Evolutionary conservation across 2,329 filamentous ascomycete genomes (phyloP).

Genomic region (Aaosphaeria arxii): DNA sequence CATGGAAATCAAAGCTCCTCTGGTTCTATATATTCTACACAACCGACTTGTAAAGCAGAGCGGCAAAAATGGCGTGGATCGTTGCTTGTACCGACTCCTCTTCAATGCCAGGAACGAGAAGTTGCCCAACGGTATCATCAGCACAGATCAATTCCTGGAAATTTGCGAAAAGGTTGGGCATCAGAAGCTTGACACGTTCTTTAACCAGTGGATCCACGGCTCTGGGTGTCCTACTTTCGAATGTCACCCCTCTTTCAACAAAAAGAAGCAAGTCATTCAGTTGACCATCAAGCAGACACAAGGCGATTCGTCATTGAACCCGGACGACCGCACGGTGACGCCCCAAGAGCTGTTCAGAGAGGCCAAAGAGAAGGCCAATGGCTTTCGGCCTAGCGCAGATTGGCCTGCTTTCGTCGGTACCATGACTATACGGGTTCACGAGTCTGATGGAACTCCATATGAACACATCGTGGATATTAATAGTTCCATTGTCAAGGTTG

Average conservation of each 20-base stretch:
- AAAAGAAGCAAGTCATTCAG: conserved; percentile 93
- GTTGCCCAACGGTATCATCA: conserved; percentile 66
- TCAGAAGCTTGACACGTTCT: conserved; percentile 84
- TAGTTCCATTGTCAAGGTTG: conserved; percentile 78
- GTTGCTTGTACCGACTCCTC: conserved; percentile 82
- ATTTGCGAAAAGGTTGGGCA: conserved; percentile 87
- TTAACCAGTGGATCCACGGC: conserved; percentile 87
- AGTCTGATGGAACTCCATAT: conserved; percentile 96
- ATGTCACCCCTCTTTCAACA: conserved; percentile 89
- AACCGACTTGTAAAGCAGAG: conserved; percentile 85
- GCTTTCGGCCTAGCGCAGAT: conserved; percentile 65
- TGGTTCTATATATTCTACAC: conserved; percentile 92
- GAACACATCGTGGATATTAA: conserved; percentile 97
- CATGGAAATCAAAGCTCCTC: conserved; percentile 81
- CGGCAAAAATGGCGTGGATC: conserved; percentile 76
- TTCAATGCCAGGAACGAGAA: conserved; percentile 82
- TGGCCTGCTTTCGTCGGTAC: conserved; percentile 88
- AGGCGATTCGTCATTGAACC: conserved; percentile 21
- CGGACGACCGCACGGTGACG: conserved; percentile 48
- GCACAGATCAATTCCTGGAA: conserved; percentile 73
- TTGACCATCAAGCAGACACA: conserved; percentile 74
- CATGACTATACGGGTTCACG: conserved; percentile 97
- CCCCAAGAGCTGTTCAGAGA: conserved; percentile 79
- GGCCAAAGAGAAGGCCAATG: conserved; percentile 72
- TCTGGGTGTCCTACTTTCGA: conserved; percentile 86